These are phyloP conservation scores for Sclerotiophoma versabilis DNA, from an alignment of 2,329 filamentous ascomycete species.

Conservation along the genomic window DNA sequence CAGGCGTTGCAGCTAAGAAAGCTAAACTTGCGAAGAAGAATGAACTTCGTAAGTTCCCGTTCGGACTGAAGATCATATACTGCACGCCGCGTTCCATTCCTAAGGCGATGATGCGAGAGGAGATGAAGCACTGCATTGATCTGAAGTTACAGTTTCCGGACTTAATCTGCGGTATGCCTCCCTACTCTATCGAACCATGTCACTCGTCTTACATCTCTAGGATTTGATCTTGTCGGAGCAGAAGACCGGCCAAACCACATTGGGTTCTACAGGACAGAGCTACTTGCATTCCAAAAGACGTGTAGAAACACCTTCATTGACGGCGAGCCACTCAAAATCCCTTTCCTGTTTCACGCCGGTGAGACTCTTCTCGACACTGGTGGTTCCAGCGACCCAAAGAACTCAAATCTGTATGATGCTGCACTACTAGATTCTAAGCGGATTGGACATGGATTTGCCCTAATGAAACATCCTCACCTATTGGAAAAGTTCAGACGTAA, in stretches of 20 bases:
- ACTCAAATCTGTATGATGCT: conserved; percentile 72
- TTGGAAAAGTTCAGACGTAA: conserved; percentile 66
- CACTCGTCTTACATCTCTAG: too few relatives aligned
- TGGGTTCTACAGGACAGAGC: conserved; percentile 64
- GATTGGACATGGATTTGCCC: conserved; percentile 76
- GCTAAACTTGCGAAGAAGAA: conserved; percentile 48
- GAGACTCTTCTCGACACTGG: conserved; percentile 73
- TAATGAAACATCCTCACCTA: conserved; percentile 69
- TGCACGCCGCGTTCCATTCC: conserved; percentile 71
- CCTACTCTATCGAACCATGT: too few relatives aligned
- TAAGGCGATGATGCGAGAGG: conserved; percentile 55
- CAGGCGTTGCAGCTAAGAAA: conserved; percentile 61
- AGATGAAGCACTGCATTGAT: conserved; percentile 67
- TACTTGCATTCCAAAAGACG: conserved; percentile 63
- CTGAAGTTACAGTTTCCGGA: conserved; percentile 65
- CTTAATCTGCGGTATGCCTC: conserved; percentile 67
- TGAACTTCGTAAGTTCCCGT: conserved; percentile 58
- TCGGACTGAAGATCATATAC: conserved; percentile 74
- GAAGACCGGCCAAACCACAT: conserved; percentile 70
- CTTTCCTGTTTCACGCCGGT: conserved; percentile 79
- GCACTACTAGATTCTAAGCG: conserved; percentile 70
- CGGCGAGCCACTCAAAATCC: conserved; percentile 62
- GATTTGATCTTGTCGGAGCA: conserved; percentile 72
- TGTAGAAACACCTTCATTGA: conserved; percentile 51
- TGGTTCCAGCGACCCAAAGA: conserved; percentile 62